These are phyloP conservation scores for Solioccasus polychromus DNA, from an alignment of 768 basidiomycete species.

Conservation along the genomic window DNA sequence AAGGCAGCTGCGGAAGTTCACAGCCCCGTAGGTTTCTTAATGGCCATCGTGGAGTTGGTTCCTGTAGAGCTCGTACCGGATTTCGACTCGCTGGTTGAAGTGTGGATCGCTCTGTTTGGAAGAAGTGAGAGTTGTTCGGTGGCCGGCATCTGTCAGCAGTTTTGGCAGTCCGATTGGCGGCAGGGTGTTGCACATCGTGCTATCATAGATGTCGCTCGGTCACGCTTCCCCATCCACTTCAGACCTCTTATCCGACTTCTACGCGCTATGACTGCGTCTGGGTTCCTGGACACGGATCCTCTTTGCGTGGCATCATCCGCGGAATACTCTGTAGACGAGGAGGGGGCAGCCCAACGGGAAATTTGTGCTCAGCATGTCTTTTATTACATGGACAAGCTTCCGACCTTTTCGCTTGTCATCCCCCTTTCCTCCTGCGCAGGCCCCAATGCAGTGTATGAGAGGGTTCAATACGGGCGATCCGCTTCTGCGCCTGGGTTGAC, in stretches of 20 bases:
- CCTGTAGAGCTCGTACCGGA: constrained; percentile 77
- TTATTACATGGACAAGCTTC: constrained; percentile 68
- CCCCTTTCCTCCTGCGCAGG: constrained; percentile 61
- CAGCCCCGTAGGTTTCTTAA: constrained; percentile 58
- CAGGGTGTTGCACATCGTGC: constrained; percentile 67
- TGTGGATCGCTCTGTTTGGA: constrained; percentile 80
- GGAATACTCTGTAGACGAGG: constrained; percentile 39
- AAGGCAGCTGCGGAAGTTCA: constrained; percentile 1
- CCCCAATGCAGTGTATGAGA: constrained; percentile 70
- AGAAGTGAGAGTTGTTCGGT: constrained; percentile 62
- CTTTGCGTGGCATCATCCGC: constrained; percentile 46
- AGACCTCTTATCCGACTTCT: constrained; percentile 68
- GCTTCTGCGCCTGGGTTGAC: constrained; percentile 47
- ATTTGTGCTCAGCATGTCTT: constrained; percentile 69
- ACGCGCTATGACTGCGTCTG: constrained; percentile 71
- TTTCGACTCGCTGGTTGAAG: constrained; percentile 66
- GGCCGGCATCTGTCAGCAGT: constrained; percentile 71
- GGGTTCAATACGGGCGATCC: constrained; percentile 53
- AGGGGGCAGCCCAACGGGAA: constrained; percentile 48
- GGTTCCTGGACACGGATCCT: constrained; percentile 73
- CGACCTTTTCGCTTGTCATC: constrained; percentile 74
- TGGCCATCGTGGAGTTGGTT: constrained; percentile 69
- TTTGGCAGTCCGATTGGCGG: constrained; percentile 78
- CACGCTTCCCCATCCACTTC: constrained; percentile 81
- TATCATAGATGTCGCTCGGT: constrained; percentile 77